Conservation (phyloP, 2,329 filamentous ascomycete genomes). For the Claviceps sp. region DNA sequence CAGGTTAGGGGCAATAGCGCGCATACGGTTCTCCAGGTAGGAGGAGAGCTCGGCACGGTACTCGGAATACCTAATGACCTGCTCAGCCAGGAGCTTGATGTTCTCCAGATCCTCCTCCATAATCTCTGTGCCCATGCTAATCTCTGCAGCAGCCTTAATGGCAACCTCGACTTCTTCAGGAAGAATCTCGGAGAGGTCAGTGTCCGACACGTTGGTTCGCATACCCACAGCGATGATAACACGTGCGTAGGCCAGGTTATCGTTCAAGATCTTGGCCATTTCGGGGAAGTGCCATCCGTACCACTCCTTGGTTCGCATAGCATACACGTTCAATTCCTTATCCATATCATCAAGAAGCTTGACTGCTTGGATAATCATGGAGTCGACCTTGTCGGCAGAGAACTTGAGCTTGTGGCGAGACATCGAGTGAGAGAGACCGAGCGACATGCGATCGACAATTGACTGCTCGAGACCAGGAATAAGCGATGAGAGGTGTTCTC, state of each 20-base stretch:
- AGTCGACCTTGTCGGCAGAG: constrained; percentile 95
- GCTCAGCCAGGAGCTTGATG: constrained; percentile 81
- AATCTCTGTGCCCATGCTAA: constrained; percentile 98
- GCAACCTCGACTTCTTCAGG: constrained; percentile 89
- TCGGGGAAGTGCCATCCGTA: constrained; percentile 99
- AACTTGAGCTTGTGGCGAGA: constrained; percentile 98
- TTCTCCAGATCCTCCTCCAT: constrained; percentile 84
- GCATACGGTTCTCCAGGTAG: constrained; percentile 89
- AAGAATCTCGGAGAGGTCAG: constrained; percentile 77
- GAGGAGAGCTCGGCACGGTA: constrained; percentile 78
- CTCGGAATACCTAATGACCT: constrained; percentile 84
- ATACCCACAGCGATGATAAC: constrained; percentile 84
- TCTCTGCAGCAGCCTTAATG: constrained; percentile 87
- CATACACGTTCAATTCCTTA: constrained; percentile 97
- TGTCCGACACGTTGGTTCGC: constrained; percentile 62
- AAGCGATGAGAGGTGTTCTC: constrained; percentile 76
- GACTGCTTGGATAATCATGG: constrained; percentile 98
- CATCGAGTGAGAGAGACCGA: constrained; percentile 93
- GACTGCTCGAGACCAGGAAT: constrained; percentile 77
- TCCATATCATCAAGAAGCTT: constrained; percentile 88
- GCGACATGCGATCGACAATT: constrained; percentile 84
- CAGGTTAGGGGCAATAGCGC: constrained; percentile 90
- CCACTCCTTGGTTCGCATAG: constrained; percentile 99
- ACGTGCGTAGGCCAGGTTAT: constrained; percentile 87
- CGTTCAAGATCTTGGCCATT: constrained; percentile 90